phyloP scores from a whole-genome alignment of 2,329 filamentous ascomycete genomes.

The Nothopassalora personata region DNA sequence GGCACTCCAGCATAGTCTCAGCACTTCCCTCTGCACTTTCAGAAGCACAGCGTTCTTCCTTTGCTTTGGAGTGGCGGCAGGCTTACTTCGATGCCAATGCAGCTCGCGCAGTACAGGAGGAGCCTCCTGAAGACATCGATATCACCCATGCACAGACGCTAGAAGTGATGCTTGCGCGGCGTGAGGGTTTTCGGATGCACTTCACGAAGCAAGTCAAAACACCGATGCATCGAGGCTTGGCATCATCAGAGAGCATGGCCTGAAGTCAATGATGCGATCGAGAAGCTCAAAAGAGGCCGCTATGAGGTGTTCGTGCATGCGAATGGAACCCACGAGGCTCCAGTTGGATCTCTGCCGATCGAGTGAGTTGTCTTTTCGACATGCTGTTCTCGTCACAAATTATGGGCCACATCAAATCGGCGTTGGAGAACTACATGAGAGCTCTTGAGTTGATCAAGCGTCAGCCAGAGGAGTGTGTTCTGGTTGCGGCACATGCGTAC shows the following conservation, averaged over 20 bases:
- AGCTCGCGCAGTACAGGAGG: constrained; percentile 33
- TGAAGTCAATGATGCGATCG: constrained; percentile 44
- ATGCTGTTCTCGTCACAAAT: constrained; percentile 51
- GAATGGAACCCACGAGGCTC: constrained; percentile 52
- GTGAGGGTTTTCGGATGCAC: not conserved
- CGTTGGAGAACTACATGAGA: constrained; percentile 43
- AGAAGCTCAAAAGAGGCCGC: constrained; percentile 30
- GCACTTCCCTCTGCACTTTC: constrained; percentile 6
- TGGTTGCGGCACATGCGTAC: constrained; percentile 53
- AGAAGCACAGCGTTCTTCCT: constrained; percentile 18
- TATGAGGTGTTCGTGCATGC: constrained; percentile 46
- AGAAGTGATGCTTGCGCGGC: constrained; percentile 31
- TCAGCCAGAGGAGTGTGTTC: constrained; percentile 44
- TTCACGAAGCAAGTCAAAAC: constrained; percentile 5
- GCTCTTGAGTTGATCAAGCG: constrained; percentile 43
- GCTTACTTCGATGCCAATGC: constrained; percentile 46
- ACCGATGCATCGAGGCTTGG: constrained; percentile 36
- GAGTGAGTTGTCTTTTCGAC: constrained; percentile 42
- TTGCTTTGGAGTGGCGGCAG: constrained; percentile 50
- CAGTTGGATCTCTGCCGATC: constrained; percentile 50
- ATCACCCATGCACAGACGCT: constrained; percentile 44
- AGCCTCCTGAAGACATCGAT: constrained; percentile 48
- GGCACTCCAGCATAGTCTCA: constrained; percentile 37
- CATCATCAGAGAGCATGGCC: constrained; percentile 49
- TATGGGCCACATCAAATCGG: constrained; percentile 47